A percentile compares a stretch with the other conserved stretches of the same genome.
These are phyloP conservation scores for Globisporangium paroecandrum DNA, from an alignment of 352 stramenopile genomes.

Conservation along the genomic window DNA sequence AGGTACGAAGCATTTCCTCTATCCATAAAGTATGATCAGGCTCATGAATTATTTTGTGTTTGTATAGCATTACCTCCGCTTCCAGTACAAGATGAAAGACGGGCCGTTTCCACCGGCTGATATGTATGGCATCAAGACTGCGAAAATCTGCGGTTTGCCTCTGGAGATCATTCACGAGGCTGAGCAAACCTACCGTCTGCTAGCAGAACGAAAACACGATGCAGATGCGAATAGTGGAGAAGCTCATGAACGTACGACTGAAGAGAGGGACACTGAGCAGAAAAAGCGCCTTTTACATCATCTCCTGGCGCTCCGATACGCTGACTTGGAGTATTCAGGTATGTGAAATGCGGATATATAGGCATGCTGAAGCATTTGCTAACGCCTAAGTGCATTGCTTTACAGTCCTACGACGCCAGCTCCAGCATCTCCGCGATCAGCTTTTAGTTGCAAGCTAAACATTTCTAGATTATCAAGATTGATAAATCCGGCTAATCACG, in stretches of 20 bases:
- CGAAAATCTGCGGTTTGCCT: slow-evolving; percentile 70
- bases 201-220: slow-evolving; percentile 25
- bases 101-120: slow-evolving; percentile 49
- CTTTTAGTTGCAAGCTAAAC: slow-evolving; percentile 31
- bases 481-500: not conserved
- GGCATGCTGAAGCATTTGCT: not conserved
- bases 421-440: slow-evolving; percentile 64
- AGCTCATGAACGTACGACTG: slow-evolving; percentile 12
- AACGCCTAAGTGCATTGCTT: not conserved
- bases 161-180: slow-evolving; percentile 56
- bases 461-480: not conserved
- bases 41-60: slow-evolving; percentile 2
- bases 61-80: slow-evolving; percentile 44
- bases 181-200: slow-evolving; percentile 32
- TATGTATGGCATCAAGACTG: slow-evolving; percentile 84
- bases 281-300: slow-evolving; percentile 59
- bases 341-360: not conserved
- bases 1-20: slow-evolving; percentile 25
- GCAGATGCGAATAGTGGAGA: slow-evolving; percentile 18
- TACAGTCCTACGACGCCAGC: slow-evolving; percentile 43
- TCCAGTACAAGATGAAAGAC: slow-evolving; percentile 68
- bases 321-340: slow-evolving; percentile 59
- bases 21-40: not conserved
- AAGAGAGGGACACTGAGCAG: slow-evolving; percentile 27
- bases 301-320: slow-evolving; percentile 64